Evolutionary conservation across 805 yeast species (phyloP), one percentile per base, ranked within the genome.

Genomic region (Candida broadrunensis): DNA sequence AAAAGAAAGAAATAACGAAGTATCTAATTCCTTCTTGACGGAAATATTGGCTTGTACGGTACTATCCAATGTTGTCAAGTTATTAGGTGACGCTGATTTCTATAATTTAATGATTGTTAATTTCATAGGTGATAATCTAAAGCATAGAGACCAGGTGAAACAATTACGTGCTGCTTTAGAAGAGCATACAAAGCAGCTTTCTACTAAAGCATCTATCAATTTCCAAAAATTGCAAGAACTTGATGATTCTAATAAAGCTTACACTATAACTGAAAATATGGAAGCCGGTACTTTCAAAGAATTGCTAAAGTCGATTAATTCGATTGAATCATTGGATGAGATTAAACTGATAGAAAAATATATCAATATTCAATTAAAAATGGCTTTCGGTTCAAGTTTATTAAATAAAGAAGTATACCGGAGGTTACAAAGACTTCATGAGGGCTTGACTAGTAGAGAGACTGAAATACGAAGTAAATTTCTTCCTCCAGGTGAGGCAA

Each of bases 131-230:
- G 74, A 73, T 23, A 75, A 84, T 11, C 66, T 90, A 55, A 80
- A 80, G 46, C 95, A 88, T 52, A 67, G 89, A 41, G 76, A 76
- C 27, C 88, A 86, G 52, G 95, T 89, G 1, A 77, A 82, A 44
- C 76, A 80, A 47, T 72, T 90, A 17, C 65, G 95, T 45, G 78
- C 75, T 17, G 85, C 87, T 1, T 63, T 89, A 26, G 83, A 82
- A 46, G 75, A 78, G 45, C 93, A 88, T 51, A 71, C 85, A 1
- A 39, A 44, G 5, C 50, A 42, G 18, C 23, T 46, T 9, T 20
- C 38, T 3, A 30, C 2, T 14, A 36, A 35, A 13, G 12, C 13
- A 7, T 27, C 35, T 8, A 39, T 39, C 23, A 30, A 39, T 11
- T 25, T 40, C 15, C 20, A 27, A 34, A 35, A 30, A 16, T 19